Evolutionary conservation across 140 eudicot genomes (phyloP), one percentile per base, ranked within the genome.

Genomic region (Senecio squalidus): DNA sequence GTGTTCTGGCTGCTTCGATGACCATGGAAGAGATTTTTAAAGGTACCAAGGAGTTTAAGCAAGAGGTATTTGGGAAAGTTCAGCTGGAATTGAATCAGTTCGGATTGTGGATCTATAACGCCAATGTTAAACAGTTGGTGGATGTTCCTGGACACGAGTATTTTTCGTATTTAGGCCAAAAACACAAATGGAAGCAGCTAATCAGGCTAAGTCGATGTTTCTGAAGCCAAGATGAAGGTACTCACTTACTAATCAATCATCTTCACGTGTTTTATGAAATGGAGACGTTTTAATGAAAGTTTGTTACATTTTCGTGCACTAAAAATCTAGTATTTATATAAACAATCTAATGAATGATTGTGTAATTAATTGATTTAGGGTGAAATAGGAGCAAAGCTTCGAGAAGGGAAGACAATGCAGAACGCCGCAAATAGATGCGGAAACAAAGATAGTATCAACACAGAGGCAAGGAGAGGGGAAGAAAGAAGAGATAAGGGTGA

Each of bases 61-160:
- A 76, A 26, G 86, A 79, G 67, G 83, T 83, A 28, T 83, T 86
- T 22, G 82, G 60, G 68, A 86, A 77, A 18, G 90, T 86, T 18
- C 95, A 82, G 40, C 33, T 82, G 14, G 95, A 86, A 41, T 50
- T 86, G n/a, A 69, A 86, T 50, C 95, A 82, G 31, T 86, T 86
- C 27, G 95, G 95, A n/a, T 64, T 86, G 13, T 56, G 76, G 70
- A 83, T 86, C 33, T 86, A 86, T 36, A 80, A 86, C 23, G 88
- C 95, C 0, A 86, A 86, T 39, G 85, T 86, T 10, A 80, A 83
- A 39, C 93, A 86, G 57, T 48, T 86, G 34, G 95, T 83, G 1
- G 93, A 86, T 11, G 89, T 86, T n/a, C 80, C 80, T 1, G 93
- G 95, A 2, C 89, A 86, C 50, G 95, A 86, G 72, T 86, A 83